phyloP scores from a whole-genome alignment of 257 asterid genomes.

The Nicotiana noctiflora region DNA sequence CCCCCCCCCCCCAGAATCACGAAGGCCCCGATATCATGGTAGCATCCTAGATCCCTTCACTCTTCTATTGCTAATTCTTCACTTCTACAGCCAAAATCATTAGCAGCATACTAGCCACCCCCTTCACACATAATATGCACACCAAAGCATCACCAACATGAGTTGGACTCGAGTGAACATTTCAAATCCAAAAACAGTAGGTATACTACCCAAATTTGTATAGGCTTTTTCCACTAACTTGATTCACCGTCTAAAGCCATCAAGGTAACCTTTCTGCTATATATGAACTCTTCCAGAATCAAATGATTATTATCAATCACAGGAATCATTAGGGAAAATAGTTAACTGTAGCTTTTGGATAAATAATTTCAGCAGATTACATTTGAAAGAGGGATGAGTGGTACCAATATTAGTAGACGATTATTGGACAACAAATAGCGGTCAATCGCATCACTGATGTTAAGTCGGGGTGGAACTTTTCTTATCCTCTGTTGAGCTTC shows the following conservation, averaged over 20 bases:
- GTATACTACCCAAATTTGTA: background rate
- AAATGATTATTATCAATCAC: background rate
- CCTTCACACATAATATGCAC: background rate
- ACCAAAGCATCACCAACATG: background rate
- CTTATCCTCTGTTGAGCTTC: constrained; percentile 86
- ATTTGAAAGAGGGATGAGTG: background rate
- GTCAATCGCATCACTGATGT: constrained; percentile 42
- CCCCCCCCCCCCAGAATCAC: background rate
- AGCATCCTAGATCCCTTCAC: background rate
- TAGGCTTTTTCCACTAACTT: background rate
- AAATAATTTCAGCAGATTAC: background rate
- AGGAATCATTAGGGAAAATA: background rate
- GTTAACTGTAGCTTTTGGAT: background rate
- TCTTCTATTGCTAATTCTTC: background rate
- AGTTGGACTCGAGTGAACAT: background rate
- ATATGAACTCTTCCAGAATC: background rate
- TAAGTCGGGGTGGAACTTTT: constrained; percentile 63
- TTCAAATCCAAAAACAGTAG: background rate
- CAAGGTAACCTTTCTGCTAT: background rate
- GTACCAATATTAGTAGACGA: constrained; percentile 83
- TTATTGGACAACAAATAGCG: constrained; percentile 61
- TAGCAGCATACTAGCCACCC: background rate
- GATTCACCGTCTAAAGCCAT: background rate
- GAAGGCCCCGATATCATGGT: background rate
- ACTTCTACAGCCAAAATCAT: background rate